These are phyloP conservation scores for Eucalyptus polybractea DNA, from an alignment of 345 rosid species.

Conservation along the genomic window DNA sequence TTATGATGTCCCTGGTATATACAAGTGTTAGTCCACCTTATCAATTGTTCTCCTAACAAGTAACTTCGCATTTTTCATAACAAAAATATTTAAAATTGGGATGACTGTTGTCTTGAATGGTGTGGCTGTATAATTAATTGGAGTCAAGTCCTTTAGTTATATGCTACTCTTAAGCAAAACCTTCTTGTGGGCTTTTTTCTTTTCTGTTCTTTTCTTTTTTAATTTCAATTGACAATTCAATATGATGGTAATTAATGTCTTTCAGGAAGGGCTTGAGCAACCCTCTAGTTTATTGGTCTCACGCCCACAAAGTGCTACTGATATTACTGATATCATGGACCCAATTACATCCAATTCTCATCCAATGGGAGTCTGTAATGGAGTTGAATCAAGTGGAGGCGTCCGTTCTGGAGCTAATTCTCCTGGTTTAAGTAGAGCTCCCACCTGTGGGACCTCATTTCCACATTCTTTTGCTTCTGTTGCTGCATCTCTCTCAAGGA, in stretches of 20 bases:
- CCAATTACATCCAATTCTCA: constrained; percentile 13
- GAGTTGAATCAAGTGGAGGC: constrained; percentile 26
- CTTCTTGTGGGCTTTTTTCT: not conserved
- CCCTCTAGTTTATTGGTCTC: constrained; percentile 44
- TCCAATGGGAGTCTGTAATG: constrained; percentile 27
- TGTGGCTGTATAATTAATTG: not conserved
- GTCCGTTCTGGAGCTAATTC: constrained; percentile 33
- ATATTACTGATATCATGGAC: constrained; percentile 47
- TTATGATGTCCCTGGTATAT: not conserved
- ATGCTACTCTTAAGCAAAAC: not conserved
- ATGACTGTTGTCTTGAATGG: not conserved
- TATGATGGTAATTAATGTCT: not conserved
- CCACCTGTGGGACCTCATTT: constrained; percentile 5
- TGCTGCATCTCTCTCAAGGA: constrained; percentile 57
- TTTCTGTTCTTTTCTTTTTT: not conserved
- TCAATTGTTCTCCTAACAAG: not conserved
- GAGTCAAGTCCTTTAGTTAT: not conserved
- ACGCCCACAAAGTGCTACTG: constrained; percentile 59
- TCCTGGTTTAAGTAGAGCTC: constrained; percentile 23
- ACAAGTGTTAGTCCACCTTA: not conserved
- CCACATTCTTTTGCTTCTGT: constrained; percentile 35
- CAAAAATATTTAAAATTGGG: not conserved
- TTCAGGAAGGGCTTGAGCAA: constrained; percentile 69
- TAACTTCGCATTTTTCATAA: not conserved
- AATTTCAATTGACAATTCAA: not conserved